Base-by-base conservation (phyloP, 2,329 filamentous ascomycete species). In the Colletotrichum eleusines region DNA sequence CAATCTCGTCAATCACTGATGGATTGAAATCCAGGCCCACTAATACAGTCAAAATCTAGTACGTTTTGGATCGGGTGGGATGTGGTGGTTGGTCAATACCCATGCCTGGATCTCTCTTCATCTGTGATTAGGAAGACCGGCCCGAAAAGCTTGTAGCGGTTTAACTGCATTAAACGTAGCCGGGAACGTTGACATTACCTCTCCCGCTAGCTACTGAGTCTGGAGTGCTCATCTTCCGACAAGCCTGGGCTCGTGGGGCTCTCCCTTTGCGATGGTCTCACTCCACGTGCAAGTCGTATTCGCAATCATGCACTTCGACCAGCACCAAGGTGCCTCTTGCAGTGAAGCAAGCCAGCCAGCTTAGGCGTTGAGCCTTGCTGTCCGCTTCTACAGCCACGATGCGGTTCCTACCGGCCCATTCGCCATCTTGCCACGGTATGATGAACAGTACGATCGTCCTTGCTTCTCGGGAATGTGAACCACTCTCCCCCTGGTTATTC, bases 191-290 rank as follows among this genome's bases (percentile, higher is more conserved):
- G 16, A 14, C 33, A 50, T n/a, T 33, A 38, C 9, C 26, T 16
- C n/a, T 18, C 28, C 35, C 33, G 40, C 26, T 35, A 26, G 18
- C 44, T 38, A 51, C 28, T n/a, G 23, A 28, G 16, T 40, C 48
- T 48, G 26, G 67, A 61, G 66, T 70, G 63, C 31, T 50, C 14
- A 33, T 40, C 48, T 40, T 55, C 63, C 55, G 55, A 46, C 50
- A 48, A 48, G 55, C 58, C 44, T 23, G 33, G 58, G n/a, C 58
- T 26, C 51, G 11, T 38, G 28, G 33, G 11, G 23, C n/a, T 28
- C 44, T 40, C 46, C 59, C 44, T 61, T 38, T 33, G n/a, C 44
- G n/a, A 38, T 9, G 6, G 9, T 20, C 16, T 11, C 33, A 14
- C 33, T 62, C 5, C 6, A 26, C 59, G 31, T 33, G 33, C 23